phyloP scores from a whole-genome alignment of 768 basidiomycete species.

The Tremella mesenterica region DNA sequence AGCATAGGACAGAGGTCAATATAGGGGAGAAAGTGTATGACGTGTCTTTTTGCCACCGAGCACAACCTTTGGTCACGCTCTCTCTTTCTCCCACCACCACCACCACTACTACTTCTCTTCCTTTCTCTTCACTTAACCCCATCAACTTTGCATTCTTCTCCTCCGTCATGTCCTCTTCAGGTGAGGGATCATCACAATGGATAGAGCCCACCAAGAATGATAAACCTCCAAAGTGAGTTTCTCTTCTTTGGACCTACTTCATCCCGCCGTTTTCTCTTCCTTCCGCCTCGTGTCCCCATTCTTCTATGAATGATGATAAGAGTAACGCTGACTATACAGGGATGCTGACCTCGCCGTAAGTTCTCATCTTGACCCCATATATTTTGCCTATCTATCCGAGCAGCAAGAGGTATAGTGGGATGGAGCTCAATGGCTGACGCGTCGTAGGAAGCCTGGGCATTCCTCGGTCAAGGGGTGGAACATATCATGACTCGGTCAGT shows the following conservation, averaged over 20 bases:
- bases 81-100: background rate
- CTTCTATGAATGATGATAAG: background rate
- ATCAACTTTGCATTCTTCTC: background rate
- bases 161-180: constrained; percentile 10
- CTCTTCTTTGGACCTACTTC: background rate
- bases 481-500: constrained; percentile 44
- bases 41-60: background rate
- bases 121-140: background rate
- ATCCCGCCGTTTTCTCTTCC: background rate
- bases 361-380: background rate
- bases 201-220: constrained; percentile 36
- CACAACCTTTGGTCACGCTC: background rate
- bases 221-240: constrained; percentile 34
- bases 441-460: constrained; percentile 39
- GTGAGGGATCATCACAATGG: constrained; percentile 15
- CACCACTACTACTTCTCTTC: background rate
- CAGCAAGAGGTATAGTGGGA: background rate
- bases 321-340: constrained; percentile 9
- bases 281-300: background rate
- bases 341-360: constrained; percentile 31
- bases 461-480: constrained; percentile 50
- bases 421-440: background rate
- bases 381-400: too few relatives aligned
- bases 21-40: background rate
- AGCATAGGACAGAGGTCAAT: background rate